Percentiles rank a stretch among this genome's conserved stretches.
Evolutionary conservation across 345 rosid genomes (phyloP).

Genomic region (Citrus medica): DNA sequence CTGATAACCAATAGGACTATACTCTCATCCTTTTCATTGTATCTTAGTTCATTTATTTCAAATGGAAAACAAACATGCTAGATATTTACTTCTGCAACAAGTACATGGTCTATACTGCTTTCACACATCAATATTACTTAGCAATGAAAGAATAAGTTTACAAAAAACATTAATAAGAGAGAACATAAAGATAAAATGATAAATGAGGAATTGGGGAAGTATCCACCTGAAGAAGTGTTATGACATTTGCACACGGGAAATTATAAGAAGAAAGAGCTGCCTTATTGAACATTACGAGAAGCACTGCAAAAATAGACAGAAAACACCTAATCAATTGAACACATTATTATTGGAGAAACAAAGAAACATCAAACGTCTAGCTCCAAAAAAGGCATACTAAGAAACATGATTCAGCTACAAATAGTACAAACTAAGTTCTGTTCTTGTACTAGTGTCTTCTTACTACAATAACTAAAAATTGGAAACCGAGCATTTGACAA

Average conservation of each 20-base stretch:
- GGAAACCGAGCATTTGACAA: too few relatives aligned
- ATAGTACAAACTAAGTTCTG: too few relatives aligned
- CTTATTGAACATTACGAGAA: conserved; percentile 89
- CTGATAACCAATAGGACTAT: background rate
- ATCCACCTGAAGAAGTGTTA: conserved; percentile 86
- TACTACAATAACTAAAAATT: too few relatives aligned
- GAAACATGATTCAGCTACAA: too few relatives aligned
- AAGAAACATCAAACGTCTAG: background rate
- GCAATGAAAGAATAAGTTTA: background rate
- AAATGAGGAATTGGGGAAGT: background rate
- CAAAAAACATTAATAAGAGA: background rate
- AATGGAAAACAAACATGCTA: background rate
- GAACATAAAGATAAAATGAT: background rate
- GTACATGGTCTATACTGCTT: background rate
- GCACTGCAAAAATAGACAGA: conserved; percentile 46
- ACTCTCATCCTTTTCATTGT: background rate
- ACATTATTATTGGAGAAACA: background rate
- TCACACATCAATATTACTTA: background rate
- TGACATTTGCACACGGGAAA: conserved; percentile 84
- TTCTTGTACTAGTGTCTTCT: too few relatives aligned
- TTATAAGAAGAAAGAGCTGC: conserved; percentile 94
- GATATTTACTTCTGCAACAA: background rate
- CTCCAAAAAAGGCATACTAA: background rate
- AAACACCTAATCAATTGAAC: background rate
- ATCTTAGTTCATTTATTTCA: background rate